Evolutionary conservation across 192 early-diverging fungal species (phyloP), one percentile per base, ranked within the genome.

Genomic region (Rhizophagus sp.): DNA sequence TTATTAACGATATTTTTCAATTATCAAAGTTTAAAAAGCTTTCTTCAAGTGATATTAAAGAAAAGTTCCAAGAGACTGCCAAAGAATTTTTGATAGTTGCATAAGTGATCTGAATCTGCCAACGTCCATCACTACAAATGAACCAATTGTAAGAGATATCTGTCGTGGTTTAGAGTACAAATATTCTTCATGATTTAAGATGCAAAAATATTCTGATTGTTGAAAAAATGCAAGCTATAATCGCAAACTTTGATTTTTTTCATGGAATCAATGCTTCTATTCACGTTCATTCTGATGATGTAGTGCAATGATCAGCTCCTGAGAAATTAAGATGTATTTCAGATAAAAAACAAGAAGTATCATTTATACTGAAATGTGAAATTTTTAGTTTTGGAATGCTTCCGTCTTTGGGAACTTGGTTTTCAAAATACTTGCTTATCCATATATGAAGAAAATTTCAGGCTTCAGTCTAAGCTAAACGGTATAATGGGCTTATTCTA

Each of bases 311-410:
- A 67, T 47, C 69, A 3, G 77, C 77, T 0, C 77, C 77, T 25
- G 77, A 79, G 24, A 61, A 61, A 65, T 12, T 79, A 24, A 62
- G 13, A n/a, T 19, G n/a, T 47, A n/a, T 15, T n/a, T 12, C 9
- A 25, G 4, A 0, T 39, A 19, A 10, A 34, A 10, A 27, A 34
- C 57, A 50, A 50, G 65, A 67, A 67, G 25, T n/a, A 4, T 44
- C 11, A 44, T 17, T 0, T 79, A 79, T 34, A 79, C 66, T n/a
- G 19, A 39, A 79, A 70, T 79, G 77, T 79, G 77, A 79, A 69
- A 57, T 79, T 44, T 44, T 61, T 79, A 76, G 69, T 71, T 47
- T 44, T 71, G 69, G 69, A 22, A 71, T 71, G 69, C 24, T 71
- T n/a, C n/a, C n/a, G n/a, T n/a, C 19, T 71, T 19, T 71, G 69